A percentile compares a stretch with the other conserved stretches of the same genome.
phyloP scores from a whole-genome alignment of 1,284 basidiomycete genomes.

The Meripilus lineatus region DNA sequence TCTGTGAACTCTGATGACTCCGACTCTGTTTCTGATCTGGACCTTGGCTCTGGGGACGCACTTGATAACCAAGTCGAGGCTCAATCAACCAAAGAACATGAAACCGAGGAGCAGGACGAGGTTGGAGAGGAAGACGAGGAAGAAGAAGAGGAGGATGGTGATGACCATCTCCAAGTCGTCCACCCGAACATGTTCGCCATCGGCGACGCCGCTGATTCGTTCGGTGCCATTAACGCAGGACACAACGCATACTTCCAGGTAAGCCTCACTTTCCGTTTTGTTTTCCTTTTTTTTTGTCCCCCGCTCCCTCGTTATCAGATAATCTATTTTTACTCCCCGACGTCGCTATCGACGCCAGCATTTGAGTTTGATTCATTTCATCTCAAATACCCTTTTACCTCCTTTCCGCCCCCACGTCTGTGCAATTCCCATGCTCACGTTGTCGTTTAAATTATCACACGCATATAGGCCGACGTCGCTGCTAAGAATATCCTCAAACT shows the following conservation, averaged over 20 bases:
- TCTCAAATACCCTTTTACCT: no score
- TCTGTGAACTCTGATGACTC: no score
- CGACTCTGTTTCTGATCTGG: no score
- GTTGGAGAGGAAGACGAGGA: slow-evolving; percentile 12
- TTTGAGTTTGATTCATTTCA: no score
- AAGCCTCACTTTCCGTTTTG: slow-evolving; percentile 26
- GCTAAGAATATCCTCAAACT: slow-evolving; percentile 47
- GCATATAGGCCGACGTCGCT: slow-evolving; percentile 49
- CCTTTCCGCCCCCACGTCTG: not conserved
- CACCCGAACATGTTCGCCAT: slow-evolving; percentile 63
- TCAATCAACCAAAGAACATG: slow-evolving; percentile 25
- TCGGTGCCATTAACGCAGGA: slow-evolving; percentile 65
- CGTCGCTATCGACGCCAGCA: no score
- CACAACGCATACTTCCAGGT: slow-evolving; percentile 66
- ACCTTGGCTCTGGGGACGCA: no score
- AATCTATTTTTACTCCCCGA: not conserved
- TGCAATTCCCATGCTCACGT: not conserved
- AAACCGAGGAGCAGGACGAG: slow-evolving; percentile 25
- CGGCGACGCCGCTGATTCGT: slow-evolving; percentile 69
- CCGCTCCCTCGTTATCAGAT: not conserved
- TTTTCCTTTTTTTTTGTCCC: not conserved
- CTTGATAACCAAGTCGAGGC: no score
- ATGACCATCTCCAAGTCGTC: slow-evolving; percentile 25
- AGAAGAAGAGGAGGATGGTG: slow-evolving; percentile 12
- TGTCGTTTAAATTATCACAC: slow-evolving; percentile 19